A percentile compares a stretch with the other conserved stretches of the same genome.
Evolutionary conservation across 2,329 filamentous ascomycete genomes (phyloP).

Genomic region (Cladophialophora chaetospira): DNA sequence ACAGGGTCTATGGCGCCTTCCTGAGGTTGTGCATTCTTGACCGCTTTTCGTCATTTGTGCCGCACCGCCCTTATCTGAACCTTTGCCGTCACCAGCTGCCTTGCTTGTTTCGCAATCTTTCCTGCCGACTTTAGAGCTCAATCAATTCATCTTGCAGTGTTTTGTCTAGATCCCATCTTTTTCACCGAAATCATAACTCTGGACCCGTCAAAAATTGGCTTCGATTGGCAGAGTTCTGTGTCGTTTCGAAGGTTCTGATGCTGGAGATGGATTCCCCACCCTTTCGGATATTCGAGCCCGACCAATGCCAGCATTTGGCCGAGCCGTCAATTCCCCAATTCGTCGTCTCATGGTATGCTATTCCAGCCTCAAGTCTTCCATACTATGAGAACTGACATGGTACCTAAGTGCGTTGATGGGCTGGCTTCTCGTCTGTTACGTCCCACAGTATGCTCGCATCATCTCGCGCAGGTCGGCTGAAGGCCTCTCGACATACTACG

Average conservation of each 20-base stretch:
- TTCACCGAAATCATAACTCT: too few relatives aligned
- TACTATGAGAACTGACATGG: background rate
- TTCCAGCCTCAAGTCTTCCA: background rate
- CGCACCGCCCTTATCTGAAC: background rate
- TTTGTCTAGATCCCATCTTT: too few relatives aligned
- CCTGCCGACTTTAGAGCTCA: background rate
- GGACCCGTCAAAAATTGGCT: too few relatives aligned
- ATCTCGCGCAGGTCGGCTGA: constrained; percentile 18
- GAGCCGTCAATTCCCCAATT: constrained; percentile 18
- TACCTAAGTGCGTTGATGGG: constrained; percentile 15
- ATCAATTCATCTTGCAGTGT: background rate
- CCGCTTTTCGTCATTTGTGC: background rate
- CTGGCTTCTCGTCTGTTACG: constrained; percentile 22
- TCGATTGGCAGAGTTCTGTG: too few relatives aligned
- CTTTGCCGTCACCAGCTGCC: background rate
- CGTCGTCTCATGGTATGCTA: constrained; percentile 16
- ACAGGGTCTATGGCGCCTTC: background rate
- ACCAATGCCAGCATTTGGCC: constrained; percentile 15
- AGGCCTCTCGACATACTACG: constrained; percentile 20
- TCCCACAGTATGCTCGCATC: constrained; percentile 19
- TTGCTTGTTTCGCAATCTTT: background rate
- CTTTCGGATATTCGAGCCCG: constrained; percentile 7
- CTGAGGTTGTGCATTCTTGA: background rate
- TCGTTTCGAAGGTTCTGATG: too few relatives aligned
- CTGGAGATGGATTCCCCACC: constrained; percentile 1